Evolutionary conservation across 306 rosid genomes (phyloP), one percentile per base, ranked within the genome.

Genomic region (Lathyrus oleraceus): DNA sequence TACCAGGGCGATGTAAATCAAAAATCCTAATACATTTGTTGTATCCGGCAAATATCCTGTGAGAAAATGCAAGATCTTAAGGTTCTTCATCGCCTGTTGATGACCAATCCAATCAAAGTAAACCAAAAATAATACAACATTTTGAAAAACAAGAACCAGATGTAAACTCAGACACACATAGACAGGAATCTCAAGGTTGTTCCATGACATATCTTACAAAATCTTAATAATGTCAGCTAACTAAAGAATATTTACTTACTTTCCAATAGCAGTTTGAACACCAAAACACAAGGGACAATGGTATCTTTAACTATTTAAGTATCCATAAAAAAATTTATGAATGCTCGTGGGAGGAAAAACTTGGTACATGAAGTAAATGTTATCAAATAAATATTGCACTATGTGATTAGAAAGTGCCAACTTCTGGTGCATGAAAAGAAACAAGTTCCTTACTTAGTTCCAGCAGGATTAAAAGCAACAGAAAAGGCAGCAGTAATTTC

Each of bases 1-100:
- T 85, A 72, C 99, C 99, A 69, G 98, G 99, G 63, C 96, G 87
- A 77, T 94, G 99, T 60, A 94, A 76, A 86, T 91, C 96, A 94
- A 94, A 94, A 45, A 90, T 80, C 86, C 97, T 85, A 48, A 94
- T 84, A 63, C 85, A 74, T 83, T 91, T 94, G 84, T 94, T 94
- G 87, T 94, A 90, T 78, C 99, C 99, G 70, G 96, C 96, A 80
- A 84, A 94, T 81, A 94, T 90, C 83, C 99, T 94, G 28, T 81
- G 62, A 49, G 65, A 74, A 38, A 67, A 74, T 58, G 47, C 62
- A 67, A 76, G 44, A 65, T 40, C 42, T 27, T 17, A 20, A 64
- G 57, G 64, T 32, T 39, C 62, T 67, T 42, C 35, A 58, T 36
- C 72, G 36, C 35, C 78, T 56, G 16, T 17, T 69, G 59, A 11